A percentile compares a stretch with the other conserved stretches of the same genome.
These are phyloP conservation scores for Trametes pubescens DNA, from an alignment of 1,284 basidiomycete species.

Conservation along the genomic window DNA sequence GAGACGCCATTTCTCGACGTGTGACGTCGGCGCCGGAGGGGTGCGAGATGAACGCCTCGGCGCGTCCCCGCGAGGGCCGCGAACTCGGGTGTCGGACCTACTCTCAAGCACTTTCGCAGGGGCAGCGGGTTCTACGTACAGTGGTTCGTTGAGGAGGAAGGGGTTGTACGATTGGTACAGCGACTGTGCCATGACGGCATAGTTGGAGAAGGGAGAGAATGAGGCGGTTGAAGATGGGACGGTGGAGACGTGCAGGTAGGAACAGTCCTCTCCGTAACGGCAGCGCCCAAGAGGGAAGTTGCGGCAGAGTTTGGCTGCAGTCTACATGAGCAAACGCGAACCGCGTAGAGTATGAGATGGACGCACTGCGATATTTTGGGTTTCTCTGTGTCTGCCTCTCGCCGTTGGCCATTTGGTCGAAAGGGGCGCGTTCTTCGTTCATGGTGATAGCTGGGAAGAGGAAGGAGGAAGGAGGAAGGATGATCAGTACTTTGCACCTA, in stretches of 20 bases:
- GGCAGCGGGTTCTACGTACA: not conserved
- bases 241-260: conserved; percentile 36
- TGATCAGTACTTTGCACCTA: not conserved
- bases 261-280: conserved; percentile 39
- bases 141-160: not conserved
- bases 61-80: not conserved
- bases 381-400: conserved; percentile 8
- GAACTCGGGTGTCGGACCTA: not conserved
- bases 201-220: conserved; percentile 8
- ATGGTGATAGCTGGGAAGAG: conserved; percentile 4
- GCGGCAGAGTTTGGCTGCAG: conserved; percentile 40
- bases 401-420: not conserved
- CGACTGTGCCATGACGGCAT: conserved; percentile 11
- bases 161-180: conserved; percentile 20
- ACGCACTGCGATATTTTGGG: conserved; percentile 30
- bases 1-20: conserved; percentile 25
- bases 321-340: not conserved
- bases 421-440: conserved; percentile 14
- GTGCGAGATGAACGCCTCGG: conserved; percentile 3
- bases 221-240: conserved; percentile 16
- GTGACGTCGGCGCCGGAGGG: conserved; percentile 9
- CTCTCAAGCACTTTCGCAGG: not conserved
- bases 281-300: conserved; percentile 41
- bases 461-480: not conserved
- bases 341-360: too few species aligned